Conservation (phyloP, 805 yeast species). For the Candida sonorensis region DNA sequence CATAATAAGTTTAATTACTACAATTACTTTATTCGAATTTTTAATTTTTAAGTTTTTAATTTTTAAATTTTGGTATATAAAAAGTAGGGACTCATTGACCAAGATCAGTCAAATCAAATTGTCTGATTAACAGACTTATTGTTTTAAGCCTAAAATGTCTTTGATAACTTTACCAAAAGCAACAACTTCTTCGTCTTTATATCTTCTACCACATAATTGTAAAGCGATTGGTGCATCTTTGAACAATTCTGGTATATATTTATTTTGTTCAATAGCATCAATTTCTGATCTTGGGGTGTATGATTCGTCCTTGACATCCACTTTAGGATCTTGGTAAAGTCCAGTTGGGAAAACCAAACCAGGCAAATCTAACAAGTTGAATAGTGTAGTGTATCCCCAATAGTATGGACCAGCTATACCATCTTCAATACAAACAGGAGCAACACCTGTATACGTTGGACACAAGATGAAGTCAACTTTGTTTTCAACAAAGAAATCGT, state of each 20-base stretch:
- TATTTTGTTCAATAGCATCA: conserved; percentile 42
- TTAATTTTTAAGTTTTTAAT: too few species aligned
- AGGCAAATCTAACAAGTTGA: conserved; percentile 68
- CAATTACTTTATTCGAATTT: too few species aligned
- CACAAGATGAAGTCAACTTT: conserved; percentile 60
- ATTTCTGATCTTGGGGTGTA: conserved; percentile 37
- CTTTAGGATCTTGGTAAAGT: conserved; percentile 41
- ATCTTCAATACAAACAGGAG: conserved; percentile 54
- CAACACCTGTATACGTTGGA: conserved; percentile 63
- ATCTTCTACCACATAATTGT: conserved; percentile 49
- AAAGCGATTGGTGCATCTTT: conserved; percentile 49
- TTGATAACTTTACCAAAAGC: conserved; percentile 27
- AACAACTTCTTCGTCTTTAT: conserved; percentile 50
- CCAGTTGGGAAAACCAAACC: conserved; percentile 60
- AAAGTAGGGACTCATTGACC: too few species aligned
- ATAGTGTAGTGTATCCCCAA: conserved; percentile 77
- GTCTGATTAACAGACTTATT: too few species aligned
- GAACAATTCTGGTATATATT: conserved; percentile 41
- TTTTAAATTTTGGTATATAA: too few species aligned
- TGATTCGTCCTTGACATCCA: conserved; percentile 41
- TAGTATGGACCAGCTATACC: conserved; percentile 43
- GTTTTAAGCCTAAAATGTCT: conserved; percentile 17
- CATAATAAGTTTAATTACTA: too few species aligned
- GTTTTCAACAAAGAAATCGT: conserved; percentile 43
- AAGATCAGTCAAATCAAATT: too few species aligned